Evolutionary conservation across 176 grass and related monocot species (phyloP).

Genomic region (Chloris gayana): DNA sequence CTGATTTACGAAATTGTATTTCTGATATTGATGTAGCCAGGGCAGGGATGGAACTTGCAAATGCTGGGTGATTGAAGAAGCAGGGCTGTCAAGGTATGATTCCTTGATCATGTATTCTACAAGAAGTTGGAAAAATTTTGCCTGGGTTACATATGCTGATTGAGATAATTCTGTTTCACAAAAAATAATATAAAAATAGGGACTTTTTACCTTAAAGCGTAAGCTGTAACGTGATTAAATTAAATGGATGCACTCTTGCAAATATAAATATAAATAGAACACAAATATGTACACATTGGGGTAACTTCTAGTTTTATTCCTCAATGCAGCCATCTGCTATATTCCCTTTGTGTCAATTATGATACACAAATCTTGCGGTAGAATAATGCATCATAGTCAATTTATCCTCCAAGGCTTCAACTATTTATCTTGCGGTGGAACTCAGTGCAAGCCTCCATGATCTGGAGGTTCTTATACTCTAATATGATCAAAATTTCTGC

Average conservation of each 20-base stretch:
- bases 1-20: not conserved
- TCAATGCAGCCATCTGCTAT: not conserved
- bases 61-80: slow-evolving; percentile 90
- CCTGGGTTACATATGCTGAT: not conserved
- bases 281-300: not conserved
- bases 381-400: not conserved
- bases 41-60: slow-evolving; percentile 94
- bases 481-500: slow-evolving; percentile 17
- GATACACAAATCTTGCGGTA: no score
- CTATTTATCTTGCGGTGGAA: no score
- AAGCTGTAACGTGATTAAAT: slow-evolving; percentile 11
- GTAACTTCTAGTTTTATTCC: not conserved
- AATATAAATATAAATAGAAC: slow-evolving; percentile 9
- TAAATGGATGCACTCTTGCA: slow-evolving; percentile 7
- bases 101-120: not conserved
- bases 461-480: not conserved
- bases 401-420: no score
- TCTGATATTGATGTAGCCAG: slow-evolving; percentile 55
- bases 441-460: no score
- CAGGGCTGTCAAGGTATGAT: slow-evolving; percentile 73
- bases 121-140: not conserved
- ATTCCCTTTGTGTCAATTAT: not conserved
- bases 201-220: slow-evolving; percentile 11
- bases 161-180: not conserved
- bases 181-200: not conserved